Conservation (phyloP, 192 early-diverging fungal genomes). For the Phycomyces nitens region DNA sequence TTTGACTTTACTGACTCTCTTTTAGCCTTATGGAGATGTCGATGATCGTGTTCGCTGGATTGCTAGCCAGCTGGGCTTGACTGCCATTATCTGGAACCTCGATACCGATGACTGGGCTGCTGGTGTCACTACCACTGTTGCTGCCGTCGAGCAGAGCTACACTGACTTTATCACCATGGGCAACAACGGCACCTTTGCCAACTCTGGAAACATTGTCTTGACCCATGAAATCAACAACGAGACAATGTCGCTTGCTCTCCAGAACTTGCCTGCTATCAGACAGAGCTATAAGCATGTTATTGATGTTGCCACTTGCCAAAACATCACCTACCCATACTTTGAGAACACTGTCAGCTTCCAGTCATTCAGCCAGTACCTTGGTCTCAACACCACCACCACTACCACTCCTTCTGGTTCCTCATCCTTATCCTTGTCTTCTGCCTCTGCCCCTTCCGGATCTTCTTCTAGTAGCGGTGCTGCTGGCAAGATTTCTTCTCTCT, state of each 20-base stretch:
- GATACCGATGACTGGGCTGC: conserved; percentile 31
- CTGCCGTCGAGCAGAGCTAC: conserved; percentile 21
- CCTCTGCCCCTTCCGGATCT: conserved; percentile 10
- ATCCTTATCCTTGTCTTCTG: not conserved
- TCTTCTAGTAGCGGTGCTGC: not conserved
- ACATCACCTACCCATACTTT: conserved; percentile 35
- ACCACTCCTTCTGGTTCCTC: not conserved
- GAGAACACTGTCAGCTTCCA: conserved; percentile 15
- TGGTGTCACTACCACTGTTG: conserved; percentile 3
- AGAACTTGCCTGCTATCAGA: conserved; percentile 35
- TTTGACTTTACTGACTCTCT: not conserved
- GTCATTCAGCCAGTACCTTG: not conserved
- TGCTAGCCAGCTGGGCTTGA: conserved; percentile 38
- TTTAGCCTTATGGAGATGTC: conserved; percentile 47
- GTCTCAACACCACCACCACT: not conserved
- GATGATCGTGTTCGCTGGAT: conserved; percentile 55
- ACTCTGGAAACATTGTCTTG: conserved; percentile 32
- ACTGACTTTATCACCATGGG: conserved; percentile 23
- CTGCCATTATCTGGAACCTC: conserved; percentile 33
- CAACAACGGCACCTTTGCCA: conserved; percentile 24
- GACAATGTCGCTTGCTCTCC: conserved; percentile 34
- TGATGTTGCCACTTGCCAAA: conserved; percentile 31
- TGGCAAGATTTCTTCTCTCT: not conserved
- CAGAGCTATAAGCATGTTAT: conserved; percentile 29
- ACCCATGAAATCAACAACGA: conserved; percentile 39